Evolutionary conservation across 2,329 filamentous ascomycete genomes (phyloP), one percentile per base, ranked within the genome.

Genomic region (Biscogniauxia mediterranea): DNA sequence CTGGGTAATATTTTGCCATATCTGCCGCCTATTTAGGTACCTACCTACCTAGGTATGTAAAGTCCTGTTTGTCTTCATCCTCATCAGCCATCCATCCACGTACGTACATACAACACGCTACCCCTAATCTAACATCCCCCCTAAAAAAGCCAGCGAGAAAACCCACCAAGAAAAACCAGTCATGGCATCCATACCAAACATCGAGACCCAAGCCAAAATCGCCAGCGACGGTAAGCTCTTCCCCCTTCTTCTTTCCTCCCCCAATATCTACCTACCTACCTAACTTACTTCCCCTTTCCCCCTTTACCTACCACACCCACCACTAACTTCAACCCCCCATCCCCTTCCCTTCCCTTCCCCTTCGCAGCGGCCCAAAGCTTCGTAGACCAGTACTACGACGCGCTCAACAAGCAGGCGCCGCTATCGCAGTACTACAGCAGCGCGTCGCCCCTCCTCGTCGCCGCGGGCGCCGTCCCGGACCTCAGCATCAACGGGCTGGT

Each of bases 401-500:
- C 89, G n/a, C 80, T 96, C 56, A 87, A 89, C 75, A 83, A 81
- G 61, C 81, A 83, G 64, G 75, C 78, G 52, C 78, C 80, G 9
- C 82, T 96, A 15, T 73, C 83, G 19, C 78, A 79, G n/a, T 96
- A 88, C 81, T 96, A 96, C 80, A 79, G 87, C 66, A 84, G 85
- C 72, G 76, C 81, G 56, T 84, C 83, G 23, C 68, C 81, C 11
- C 78, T 81, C 62, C 84, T 86, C 64, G 71, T 71, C n/a, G 62
- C 74, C 13, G 78, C 83, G n/a, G 78, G 80, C 63, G 77, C 81
- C 23, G 79, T 81, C 38, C 82, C 91, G 56, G 86, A 88, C 72
- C 93, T 97, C 70, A 85, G 87, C 69, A 89, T 93, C 81, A 96
- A 96, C 78, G 92, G 93, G 69, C 87, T 87, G 54, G 76, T 85